These are phyloP conservation scores for Venturia effusa DNA, from an alignment of 2,329 filamentous ascomycete species.

Conservation along the genomic window DNA sequence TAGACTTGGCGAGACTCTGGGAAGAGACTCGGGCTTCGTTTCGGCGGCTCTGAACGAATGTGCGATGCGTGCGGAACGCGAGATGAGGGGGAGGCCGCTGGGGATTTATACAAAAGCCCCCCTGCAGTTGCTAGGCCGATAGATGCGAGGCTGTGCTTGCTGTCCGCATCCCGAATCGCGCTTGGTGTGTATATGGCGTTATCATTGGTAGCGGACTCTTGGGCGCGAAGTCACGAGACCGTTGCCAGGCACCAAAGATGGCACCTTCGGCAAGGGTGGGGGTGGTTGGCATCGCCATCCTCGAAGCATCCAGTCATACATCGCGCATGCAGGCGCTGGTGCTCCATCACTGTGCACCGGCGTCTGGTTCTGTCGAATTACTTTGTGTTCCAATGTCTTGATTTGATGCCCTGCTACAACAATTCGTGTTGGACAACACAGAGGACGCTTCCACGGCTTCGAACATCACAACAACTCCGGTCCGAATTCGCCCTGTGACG, in stretches of 20 bases:
- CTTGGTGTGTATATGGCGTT: neutral
- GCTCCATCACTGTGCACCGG: neutral
- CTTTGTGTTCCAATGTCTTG: neutral
- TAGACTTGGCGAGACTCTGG: constrained; percentile 26
- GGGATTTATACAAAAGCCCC: neutral
- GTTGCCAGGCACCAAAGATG: neutral
- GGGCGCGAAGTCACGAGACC: neutral
- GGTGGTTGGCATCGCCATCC: neutral
- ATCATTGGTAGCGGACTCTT: neutral
- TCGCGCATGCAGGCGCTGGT: neutral
- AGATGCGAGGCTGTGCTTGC: neutral
- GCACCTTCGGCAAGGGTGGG: neutral
- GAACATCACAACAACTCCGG: neutral
- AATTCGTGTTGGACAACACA: neutral
- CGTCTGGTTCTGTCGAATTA: neutral
- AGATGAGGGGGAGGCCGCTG: constrained; percentile 6
- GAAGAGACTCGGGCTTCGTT: constrained; percentile 14
- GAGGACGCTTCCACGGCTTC: too few relatives aligned
- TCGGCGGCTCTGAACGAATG: constrained; percentile 12
- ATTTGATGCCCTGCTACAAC: neutral
- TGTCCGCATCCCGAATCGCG: neutral
- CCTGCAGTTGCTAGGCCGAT: neutral
- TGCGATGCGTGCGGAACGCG: neutral
- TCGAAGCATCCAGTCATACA: neutral
- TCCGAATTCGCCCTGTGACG: neutral